Evolutionary conservation across 768 basidiomycete genomes (phyloP), one percentile per base, ranked within the genome.

Genomic region (button mushroom (Agaricus bisporus)): DNA sequence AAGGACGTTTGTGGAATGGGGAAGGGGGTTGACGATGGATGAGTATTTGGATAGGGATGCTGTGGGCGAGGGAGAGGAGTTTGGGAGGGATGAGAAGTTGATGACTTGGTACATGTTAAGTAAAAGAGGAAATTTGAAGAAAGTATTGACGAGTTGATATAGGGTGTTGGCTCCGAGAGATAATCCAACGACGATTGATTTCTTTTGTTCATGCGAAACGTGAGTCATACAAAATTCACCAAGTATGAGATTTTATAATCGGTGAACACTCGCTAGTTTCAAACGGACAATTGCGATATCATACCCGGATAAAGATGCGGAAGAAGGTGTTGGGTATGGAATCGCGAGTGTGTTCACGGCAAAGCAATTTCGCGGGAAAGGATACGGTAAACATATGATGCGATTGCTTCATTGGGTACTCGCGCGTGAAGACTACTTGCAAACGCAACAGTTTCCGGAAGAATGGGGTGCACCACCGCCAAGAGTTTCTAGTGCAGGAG

Each of bases 321-420:
- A 73, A 44, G 60, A 69, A 43, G 74, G 73, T 0, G 55, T 67
- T 7, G 74, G 77, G 38, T 84, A 84, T 56, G 79, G 67, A 1
- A 65, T 86, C 39, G 81, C 81, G 0, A 73, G 73, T 3, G 81
- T 85, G 8, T 86, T 74, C 62, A 83, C 82, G 5, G 78, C 79
- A 14, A 62, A 70, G 0, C 51, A 59, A 28, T 70, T 81, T 17
- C 74, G 81, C 49, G 67, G 73, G 10, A 76, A 76, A 49, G 83
- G 85, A 17, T 85, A 83, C 56, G 82, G 78, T 9, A 61, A 64
- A 10, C 79, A 82, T 56, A 82, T 85, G 82, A 82, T 85, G 82
- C 70, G 75, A 12, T 72, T 86, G 20, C 51, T 86, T 35, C 83
- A 86, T 60, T 69, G 68, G 68, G 60, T 68, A 1, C 54, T 69